These are phyloP conservation scores for Dactylorhiza incarnata DNA, from an alignment of 106 monocot genomes.

Conservation along the genomic window DNA sequence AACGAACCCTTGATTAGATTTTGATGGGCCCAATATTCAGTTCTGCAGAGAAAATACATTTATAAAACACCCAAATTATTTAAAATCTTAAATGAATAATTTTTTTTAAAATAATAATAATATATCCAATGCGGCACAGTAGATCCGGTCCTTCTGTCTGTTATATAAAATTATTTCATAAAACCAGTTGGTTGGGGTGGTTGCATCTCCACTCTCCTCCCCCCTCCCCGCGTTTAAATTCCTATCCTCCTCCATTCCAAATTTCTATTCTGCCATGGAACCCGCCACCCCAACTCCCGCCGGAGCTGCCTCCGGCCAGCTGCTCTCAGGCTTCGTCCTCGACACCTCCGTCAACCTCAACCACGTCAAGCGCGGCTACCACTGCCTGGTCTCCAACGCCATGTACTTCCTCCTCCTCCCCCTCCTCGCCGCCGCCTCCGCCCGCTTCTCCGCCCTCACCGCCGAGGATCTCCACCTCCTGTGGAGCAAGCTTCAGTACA, in stretches of 20 bases:
- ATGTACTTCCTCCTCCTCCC: slow-evolving; percentile 25
- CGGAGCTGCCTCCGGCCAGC: neutral
- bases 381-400: slow-evolving; percentile 30
- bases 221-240: neutral
- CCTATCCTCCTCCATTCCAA: neutral
- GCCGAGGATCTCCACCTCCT: slow-evolving; percentile 14
- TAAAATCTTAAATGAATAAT: no score
- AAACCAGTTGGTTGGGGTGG: slow-evolving; percentile 7
- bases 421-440: slow-evolving; percentile 8
- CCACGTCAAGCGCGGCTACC: slow-evolving; percentile 35
- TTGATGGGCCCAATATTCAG: no score
- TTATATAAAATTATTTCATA: neutral
- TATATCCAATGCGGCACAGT: no score
- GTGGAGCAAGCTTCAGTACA: slow-evolving; percentile 22
- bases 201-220: slow-evolving; percentile 3
- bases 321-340: slow-evolving; percentile 12
- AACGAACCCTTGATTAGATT: no score
- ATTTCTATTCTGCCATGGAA: neutral
- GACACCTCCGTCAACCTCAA: slow-evolving; percentile 17
- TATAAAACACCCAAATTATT: no score
- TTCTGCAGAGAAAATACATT: no score
- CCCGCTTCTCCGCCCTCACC: slow-evolving; percentile 17
- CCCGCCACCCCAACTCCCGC: neutral
- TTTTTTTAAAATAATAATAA: no score
- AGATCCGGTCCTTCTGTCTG: no score